Percentiles rank a stretch among this genome's conserved stretches.
phyloP scores from a whole-genome alignment of 345 rosid genomes.

The Eucalyptus leucophloia region DNA sequence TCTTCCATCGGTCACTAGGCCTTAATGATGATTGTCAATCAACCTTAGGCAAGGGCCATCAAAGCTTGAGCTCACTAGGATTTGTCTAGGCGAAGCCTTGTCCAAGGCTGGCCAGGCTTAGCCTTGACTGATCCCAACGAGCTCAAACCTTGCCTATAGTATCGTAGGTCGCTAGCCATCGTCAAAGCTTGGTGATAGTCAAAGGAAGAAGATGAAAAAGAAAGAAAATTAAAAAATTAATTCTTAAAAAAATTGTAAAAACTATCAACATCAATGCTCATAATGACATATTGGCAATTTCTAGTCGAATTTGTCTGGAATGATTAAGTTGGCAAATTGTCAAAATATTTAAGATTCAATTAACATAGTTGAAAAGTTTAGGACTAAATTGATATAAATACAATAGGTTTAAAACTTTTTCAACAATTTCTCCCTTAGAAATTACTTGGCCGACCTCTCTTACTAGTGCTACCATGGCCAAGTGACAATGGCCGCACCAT shows the following conservation, averaged over 20 bases:
- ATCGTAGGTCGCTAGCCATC: not conserved
- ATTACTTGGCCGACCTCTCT: not conserved
- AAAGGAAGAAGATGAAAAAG: not conserved
- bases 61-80: accelerated
- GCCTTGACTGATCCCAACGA: accelerated
- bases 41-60: accelerated
- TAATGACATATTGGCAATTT: accelerated
- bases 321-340: not conserved
- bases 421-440: accelerated
- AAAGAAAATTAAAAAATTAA: too few species aligned
- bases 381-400: accelerated
- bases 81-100: not conserved
- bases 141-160: not conserved
- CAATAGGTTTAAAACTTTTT: accelerated
- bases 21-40: accelerated
- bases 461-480: not conserved
- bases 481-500: accelerated
- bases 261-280: accelerated
- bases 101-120: accelerated
- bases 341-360: accelerated
- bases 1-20: accelerated
- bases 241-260: not conserved
- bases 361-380: accelerated
- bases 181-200: not conserved
- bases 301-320: accelerated